Percentiles rank a stretch among this genome's conserved stretches.
Evolutionary conservation across 78 protist genomes (phyloP).

Genomic region (Speleostelium caveatum): DNA sequence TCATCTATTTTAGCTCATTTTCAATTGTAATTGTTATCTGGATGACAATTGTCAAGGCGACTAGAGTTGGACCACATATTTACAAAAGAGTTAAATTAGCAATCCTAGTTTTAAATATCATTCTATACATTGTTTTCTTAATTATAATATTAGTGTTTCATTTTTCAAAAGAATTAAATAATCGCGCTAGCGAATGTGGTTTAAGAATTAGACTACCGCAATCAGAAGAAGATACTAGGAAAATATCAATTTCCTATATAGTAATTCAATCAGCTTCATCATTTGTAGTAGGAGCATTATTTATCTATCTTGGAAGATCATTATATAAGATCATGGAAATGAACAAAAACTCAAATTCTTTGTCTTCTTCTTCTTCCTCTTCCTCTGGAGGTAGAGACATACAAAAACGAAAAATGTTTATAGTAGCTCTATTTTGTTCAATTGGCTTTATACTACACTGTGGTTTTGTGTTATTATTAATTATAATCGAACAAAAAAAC

Average conservation of each 20-base stretch:
- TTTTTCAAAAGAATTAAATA: not conserved
- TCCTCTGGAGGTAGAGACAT: not conserved
- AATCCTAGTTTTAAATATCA: not conserved
- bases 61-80: too few species aligned
- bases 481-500: not conserved
- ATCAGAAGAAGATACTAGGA: not conserved
- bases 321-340: slow-evolving; percentile 2
- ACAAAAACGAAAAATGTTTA: slow-evolving; percentile 15
- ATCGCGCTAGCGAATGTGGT: slow-evolving; percentile 29
- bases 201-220: not conserved
- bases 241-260: slow-evolving; percentile 21
- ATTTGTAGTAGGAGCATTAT: slow-evolving; percentile 21
- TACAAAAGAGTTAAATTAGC: not conserved
- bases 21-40: slow-evolving; percentile 20
- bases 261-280: slow-evolving; percentile 37
- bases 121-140: slow-evolving; percentile 17
- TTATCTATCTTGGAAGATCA: slow-evolving; percentile 38
- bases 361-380: not conserved
- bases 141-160: slow-evolving; percentile 29
- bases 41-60: too few species aligned
- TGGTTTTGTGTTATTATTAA: slow-evolving; percentile 18
- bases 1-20: slow-evolving; percentile 37
- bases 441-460: slow-evolving; percentile 55
- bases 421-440: slow-evolving; percentile 8
- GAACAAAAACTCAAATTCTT: too few species aligned